Evolutionary conservation across 441 rosid genomes (phyloP).

Genomic region (Eugenia klotzschiana): DNA sequence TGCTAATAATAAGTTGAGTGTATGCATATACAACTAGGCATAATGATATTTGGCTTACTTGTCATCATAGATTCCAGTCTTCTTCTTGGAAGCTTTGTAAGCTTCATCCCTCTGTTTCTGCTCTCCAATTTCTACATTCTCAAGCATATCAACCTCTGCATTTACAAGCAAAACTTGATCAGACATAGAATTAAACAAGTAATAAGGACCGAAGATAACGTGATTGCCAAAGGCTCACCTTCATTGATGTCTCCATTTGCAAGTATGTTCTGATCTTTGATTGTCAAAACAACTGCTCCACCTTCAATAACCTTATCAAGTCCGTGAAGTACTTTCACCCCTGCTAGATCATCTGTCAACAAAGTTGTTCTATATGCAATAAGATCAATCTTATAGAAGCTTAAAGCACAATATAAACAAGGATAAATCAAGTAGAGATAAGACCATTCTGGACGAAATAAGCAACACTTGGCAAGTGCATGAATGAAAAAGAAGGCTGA

Average conservation of each 20-base stretch:
- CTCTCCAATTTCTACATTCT: constrained; percentile 95
- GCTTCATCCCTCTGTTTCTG: constrained; percentile 85
- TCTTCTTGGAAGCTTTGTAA: constrained; percentile 85
- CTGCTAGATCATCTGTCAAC: constrained; percentile 61
- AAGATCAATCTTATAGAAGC: neutral
- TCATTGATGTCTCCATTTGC: constrained; percentile 72
- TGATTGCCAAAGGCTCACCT: constrained; percentile 32
- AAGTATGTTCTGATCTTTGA: constrained; percentile 85
- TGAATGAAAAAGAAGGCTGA: neutral
- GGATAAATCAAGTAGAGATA: neutral
- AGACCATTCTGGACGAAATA: neutral
- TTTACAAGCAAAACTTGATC: constrained; percentile 22
- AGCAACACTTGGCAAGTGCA: neutral
- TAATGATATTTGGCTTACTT: constrained; percentile 36
- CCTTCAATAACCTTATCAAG: constrained; percentile 90
- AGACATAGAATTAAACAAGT: constrained; percentile 4
- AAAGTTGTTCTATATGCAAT: constrained; percentile 1
- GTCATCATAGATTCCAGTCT: constrained; percentile 63
- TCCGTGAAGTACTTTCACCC: constrained; percentile 86
- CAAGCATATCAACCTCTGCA: constrained; percentile 91
- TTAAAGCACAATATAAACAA: neutral
- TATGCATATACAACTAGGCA: neutral
- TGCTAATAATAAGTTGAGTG: neutral
- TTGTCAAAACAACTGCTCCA: constrained; percentile 92
- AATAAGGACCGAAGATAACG: neutral